Evolutionary conservation across 2,329 filamentous ascomycete species (phyloP).

Genomic region (Achaetomium macrosporum): DNA sequence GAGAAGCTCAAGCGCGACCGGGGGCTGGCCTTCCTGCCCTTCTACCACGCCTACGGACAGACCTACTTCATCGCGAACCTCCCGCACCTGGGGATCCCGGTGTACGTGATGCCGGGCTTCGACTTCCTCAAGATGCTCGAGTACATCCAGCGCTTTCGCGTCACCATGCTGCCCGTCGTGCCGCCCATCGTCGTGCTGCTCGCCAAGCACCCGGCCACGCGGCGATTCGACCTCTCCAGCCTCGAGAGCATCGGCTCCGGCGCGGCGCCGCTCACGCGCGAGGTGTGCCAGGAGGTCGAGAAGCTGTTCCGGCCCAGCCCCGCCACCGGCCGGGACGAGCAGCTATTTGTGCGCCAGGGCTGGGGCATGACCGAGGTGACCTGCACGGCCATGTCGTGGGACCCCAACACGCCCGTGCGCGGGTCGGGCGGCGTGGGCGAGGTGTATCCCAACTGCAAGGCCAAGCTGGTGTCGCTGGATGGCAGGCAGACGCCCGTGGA

Average conservation of each 20-base stretch:
- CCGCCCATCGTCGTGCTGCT: slow-evolving; percentile 71
- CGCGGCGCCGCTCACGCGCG: slow-evolving; percentile 61
- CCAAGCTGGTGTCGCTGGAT: slow-evolving; percentile 57
- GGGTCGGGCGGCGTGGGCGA: slow-evolving; percentile 54
- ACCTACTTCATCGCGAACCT: slow-evolving; percentile 60
- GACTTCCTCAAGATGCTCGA: slow-evolving; percentile 68
- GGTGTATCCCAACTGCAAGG: slow-evolving; percentile 62
- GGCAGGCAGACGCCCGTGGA: slow-evolving; percentile 45
- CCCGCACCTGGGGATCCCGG: slow-evolving; percentile 51
- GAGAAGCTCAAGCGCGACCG: slow-evolving; percentile 34
- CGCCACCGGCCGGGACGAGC: slow-evolving; percentile 41
- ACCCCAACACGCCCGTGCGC: slow-evolving; percentile 42
- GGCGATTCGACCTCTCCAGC: slow-evolving; percentile 62
- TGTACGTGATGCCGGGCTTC: slow-evolving; percentile 75
- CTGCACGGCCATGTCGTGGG: slow-evolving; percentile 62
- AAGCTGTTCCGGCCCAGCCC: slow-evolving; percentile 21
- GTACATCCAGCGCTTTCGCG: slow-evolving; percentile 60
- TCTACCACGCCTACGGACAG: slow-evolving; percentile 72
- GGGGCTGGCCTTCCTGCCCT: slow-evolving; percentile 64
- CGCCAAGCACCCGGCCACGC: slow-evolving; percentile 62
- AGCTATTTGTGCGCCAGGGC: slow-evolving; percentile 52
- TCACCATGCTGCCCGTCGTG: slow-evolving; percentile 62
- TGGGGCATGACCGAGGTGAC: slow-evolving; percentile 88
- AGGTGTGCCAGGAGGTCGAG: slow-evolving; percentile 54
- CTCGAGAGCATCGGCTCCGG: slow-evolving; percentile 56